Percentiles rank a stretch among this genome's conserved stretches.
phyloP scores from a whole-genome alignment of 78 protist genomes.

The Polysphondylium violaceum region DNA sequence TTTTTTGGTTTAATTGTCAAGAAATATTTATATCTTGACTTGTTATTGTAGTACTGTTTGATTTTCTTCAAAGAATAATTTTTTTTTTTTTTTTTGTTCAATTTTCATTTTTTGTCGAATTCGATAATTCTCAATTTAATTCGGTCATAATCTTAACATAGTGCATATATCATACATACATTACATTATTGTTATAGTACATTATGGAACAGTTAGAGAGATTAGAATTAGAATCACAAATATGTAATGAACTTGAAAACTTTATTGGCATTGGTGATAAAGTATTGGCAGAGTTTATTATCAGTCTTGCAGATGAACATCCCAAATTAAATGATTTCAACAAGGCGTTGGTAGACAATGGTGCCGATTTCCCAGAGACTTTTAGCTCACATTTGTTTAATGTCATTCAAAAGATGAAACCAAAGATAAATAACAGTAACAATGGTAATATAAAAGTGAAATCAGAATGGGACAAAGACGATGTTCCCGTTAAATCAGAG shows the following conservation, averaged over 20 bases:
- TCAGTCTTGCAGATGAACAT: conserved; percentile 78
- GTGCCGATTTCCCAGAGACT: conserved; percentile 86
- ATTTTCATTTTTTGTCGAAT: no score
- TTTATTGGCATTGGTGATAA: conserved; percentile 90
- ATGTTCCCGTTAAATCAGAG: not conserved
- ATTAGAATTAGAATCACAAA: conserved; percentile 84
- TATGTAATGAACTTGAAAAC: conserved; percentile 92
- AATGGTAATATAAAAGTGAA: not conserved
- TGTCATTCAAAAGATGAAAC: conserved; percentile 79
- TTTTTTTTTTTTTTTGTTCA: no score
- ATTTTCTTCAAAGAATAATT: no score
- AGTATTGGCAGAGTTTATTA: conserved; percentile 92
- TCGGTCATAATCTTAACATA: no score
- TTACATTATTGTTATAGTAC: no score
- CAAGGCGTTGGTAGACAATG: conserved; percentile 77
- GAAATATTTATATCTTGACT: no score
- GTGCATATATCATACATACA: no score
- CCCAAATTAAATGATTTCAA: conserved; percentile 39
- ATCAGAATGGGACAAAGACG: conserved; percentile 13
- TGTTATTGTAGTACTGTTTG: no score
- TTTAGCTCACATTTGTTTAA: conserved; percentile 60
- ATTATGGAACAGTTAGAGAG: conserved; percentile 74
- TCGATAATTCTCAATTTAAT: no score
- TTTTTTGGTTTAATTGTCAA: no score
- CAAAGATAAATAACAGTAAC: conserved; percentile 37